Base-by-base conservation (phyloP, 2,329 filamentous ascomycete genomes). In the Aspergillus fijiensis region DNA sequence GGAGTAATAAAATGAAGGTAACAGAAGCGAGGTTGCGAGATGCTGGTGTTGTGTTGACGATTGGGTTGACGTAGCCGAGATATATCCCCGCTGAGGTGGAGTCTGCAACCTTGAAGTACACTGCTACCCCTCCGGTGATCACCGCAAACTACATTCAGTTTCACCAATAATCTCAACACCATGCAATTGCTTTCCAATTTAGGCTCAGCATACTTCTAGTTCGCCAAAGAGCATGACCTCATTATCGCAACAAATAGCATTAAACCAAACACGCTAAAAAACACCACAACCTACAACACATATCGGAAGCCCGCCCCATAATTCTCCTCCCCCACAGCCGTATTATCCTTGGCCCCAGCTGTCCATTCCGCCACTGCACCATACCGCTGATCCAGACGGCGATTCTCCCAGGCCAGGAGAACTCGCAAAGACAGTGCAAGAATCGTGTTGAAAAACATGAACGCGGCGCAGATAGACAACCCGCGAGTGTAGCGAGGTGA, bases 341-440 rank as follows among this genome's bases (percentile, higher is more conserved):
- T 58, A 14, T 65, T 62, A 16, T 56, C 60, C 47, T 58, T 49
- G 5, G 23, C n/a, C 21, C 47, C 51, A 4, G 47, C 51, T 11
- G 62, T 60, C 5, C 65, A 56, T 48, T 72, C 63, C 7, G 63
- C 62, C 49, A 60, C 60, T 3, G 68, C 72, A 0, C 78, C 79
- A 61, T 80, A 77, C 63, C 80, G 79, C 62, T 73, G 70, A 53
- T 86, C 87, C 3, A 89, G 72, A 64, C 83, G 83, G 69, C 74
- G 79, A 63, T 90, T 90, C 74, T 89, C 84, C 73, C 79, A 81
- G 14, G 79, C 78, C 21, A 89, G 76, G 23, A 88, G 72, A 6
- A 77, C 75, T 5, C 87, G 80, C 47, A 89, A 70, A 1, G 75
- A 57, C 0, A 87, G 64, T 0, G 85, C 85, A 5, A 89, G 70